These are phyloP conservation scores for Aureobasidium vineae DNA, from an alignment of 2,329 filamentous ascomycete genomes.

Conservation along the genomic window DNA sequence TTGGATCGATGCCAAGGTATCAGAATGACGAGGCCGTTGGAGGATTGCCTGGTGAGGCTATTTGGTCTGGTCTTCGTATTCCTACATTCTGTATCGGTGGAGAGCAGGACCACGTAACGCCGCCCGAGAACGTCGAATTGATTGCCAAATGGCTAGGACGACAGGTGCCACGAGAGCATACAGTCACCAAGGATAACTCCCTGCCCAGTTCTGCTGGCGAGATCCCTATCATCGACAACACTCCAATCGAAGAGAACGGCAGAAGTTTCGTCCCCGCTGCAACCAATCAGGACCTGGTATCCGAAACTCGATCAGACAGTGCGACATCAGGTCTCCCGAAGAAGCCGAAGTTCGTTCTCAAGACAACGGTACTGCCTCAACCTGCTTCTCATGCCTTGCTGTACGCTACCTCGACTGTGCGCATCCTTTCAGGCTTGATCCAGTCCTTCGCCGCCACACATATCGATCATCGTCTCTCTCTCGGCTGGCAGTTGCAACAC, in stretches of 20 bases:
- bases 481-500: constrained; percentile 89
- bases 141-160: constrained; percentile 52
- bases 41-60: constrained; percentile 65
- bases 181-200: not conserved
- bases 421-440: constrained; percentile 75
- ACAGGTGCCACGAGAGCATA: not conserved
- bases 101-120: constrained; percentile 72
- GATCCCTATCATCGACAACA: constrained; percentile 11
- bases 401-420: constrained; percentile 72
- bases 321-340: constrained; percentile 45
- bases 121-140: constrained; percentile 66
- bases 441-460: constrained; percentile 75
- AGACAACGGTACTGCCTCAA: constrained; percentile 67
- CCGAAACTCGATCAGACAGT: constrained; percentile 28
- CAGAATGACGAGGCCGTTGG: constrained; percentile 53
- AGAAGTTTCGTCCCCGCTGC: not conserved
- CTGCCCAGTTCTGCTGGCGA: constrained; percentile 41
- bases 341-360: constrained; percentile 51
- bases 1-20: constrained; percentile 65
- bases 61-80: constrained; percentile 70
- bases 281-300: not conserved
- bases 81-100: constrained; percentile 79
- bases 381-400: constrained; percentile 82
- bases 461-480: constrained; percentile 72
- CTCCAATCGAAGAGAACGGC: constrained; percentile 1